These are phyloP conservation scores for Pulveroboletus sp. DNA, from an alignment of 768 basidiomycete species.

Conservation along the genomic window DNA sequence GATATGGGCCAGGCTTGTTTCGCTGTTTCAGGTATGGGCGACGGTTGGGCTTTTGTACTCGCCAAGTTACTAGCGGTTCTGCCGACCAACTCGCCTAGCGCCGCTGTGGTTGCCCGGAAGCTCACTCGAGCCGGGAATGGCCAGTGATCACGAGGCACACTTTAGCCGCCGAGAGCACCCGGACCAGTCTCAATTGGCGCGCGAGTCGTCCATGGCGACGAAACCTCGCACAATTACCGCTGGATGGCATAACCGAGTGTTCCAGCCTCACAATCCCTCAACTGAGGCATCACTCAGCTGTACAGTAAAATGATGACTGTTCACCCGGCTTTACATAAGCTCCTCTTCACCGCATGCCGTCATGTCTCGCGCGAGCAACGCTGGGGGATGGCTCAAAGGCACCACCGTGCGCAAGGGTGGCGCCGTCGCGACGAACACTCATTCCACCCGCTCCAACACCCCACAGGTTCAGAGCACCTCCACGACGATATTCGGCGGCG, in stretches of 20 bases:
- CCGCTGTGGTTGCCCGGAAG: conserved; percentile 12
- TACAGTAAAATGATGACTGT: no score
- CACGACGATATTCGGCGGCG: conserved; percentile 71
- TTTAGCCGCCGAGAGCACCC: conserved; percentile 5
- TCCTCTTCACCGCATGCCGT: background rate
- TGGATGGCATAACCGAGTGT: no score
- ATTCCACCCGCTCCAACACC: conserved; percentile 57
- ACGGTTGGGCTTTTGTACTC: conserved; percentile 4
- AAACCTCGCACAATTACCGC: background rate
- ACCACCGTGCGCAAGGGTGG: conserved; percentile 72
- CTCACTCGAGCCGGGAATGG: conserved; percentile 13
- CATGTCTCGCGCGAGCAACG: conserved; percentile 32
- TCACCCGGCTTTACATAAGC: conserved; percentile 13
- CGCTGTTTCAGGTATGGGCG: conserved; percentile 3
- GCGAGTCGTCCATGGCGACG: background rate
- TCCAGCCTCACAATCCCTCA: no score
- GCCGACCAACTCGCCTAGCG: background rate
- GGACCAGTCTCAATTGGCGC: no score
- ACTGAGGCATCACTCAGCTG: no score
- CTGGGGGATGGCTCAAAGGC: conserved; percentile 60
- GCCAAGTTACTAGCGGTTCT: background rate
- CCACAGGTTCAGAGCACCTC: conserved; percentile 71
- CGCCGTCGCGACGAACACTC: conserved; percentile 35
- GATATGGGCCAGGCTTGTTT: conserved; percentile 12
- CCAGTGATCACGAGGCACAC: conserved; percentile 3